Evolutionary conservation across 1,139 yeast species (phyloP).

Genomic region (Scheffersomyces insectosa): DNA sequence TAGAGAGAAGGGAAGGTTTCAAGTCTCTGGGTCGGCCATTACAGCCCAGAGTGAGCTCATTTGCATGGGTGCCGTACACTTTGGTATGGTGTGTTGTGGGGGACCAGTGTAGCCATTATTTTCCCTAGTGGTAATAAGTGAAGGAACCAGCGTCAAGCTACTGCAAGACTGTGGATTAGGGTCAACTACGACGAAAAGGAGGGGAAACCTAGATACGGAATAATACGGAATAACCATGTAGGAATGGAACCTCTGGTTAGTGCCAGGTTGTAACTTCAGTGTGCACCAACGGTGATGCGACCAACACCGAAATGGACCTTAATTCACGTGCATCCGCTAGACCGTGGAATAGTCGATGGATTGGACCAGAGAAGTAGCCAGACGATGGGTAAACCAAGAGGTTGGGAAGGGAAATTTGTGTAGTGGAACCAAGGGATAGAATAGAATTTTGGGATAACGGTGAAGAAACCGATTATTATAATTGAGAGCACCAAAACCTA

Average conservation of each 20-base stretch:
- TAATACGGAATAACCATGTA: conserved; percentile 1
- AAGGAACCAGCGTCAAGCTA: no score
- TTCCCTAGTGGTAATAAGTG: no score
- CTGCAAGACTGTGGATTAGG: no score
- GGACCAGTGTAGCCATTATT: no score
- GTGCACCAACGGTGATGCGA: no score
- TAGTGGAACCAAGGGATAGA: neutral
- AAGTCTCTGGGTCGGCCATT: no score
- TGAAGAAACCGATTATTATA: neutral
- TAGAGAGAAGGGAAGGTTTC: no score
- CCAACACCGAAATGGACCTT: no score
- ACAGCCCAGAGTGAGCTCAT: no score
- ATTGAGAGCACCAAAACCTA: neutral
- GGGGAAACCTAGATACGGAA: neutral
- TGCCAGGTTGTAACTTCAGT: neutral
- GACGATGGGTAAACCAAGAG: neutral
- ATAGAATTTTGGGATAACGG: neutral
- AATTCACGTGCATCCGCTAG: conserved; percentile 1
- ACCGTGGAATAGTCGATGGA: neutral
- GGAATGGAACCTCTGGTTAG: neutral
- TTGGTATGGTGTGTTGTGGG: no score
- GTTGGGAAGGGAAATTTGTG: neutral
- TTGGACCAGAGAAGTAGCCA: neutral
- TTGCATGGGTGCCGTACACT: no score
- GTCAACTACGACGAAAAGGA: neutral